A percentile compares a stretch with the other conserved stretches of the same genome.
Evolutionary conservation across 345 rosid genomes (phyloP).

Genomic region (Camelina hispida): DNA sequence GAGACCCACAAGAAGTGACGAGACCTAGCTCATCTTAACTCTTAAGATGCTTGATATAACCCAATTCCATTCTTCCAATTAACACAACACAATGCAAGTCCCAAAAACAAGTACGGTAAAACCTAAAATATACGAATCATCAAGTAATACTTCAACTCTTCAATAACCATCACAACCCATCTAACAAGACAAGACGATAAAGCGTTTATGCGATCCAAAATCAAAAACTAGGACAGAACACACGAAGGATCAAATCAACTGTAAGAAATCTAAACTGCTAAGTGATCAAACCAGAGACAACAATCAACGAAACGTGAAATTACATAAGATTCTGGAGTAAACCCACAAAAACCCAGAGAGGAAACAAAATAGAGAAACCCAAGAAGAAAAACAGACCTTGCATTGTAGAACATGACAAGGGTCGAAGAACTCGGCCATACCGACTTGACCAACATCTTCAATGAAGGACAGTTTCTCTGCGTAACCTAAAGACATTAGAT

Average conservation of each 20-base stretch:
- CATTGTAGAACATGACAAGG: slow-evolving; percentile 69
- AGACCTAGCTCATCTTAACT: slow-evolving; percentile 20
- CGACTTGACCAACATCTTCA: no score
- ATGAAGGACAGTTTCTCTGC: no score
- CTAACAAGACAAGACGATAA: background rate
- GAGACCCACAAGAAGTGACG: background rate
- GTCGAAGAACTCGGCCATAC: slow-evolving; percentile 80
- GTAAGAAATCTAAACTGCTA: background rate
- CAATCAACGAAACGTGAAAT: slow-evolving; percentile 9
- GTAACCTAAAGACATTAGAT: no score
- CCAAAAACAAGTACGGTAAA: slow-evolving; percentile 1
- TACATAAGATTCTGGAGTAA: slow-evolving; percentile 9
- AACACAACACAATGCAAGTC: slow-evolving; percentile 38
- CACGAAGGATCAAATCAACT: slow-evolving; percentile 19
- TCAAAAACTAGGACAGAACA: slow-evolving; percentile 10
- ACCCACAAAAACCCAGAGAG: slow-evolving; percentile 20
- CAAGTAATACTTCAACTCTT: slow-evolving; percentile 15
- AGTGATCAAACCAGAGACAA: background rate
- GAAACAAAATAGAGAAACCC: background rate
- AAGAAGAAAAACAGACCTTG: slow-evolving; percentile 52
- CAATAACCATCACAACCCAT: background rate
- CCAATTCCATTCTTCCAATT: slow-evolving; percentile 11
- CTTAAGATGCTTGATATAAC: slow-evolving; percentile 4
- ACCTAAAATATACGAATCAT: slow-evolving; percentile 1
- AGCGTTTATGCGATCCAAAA: background rate